Conservation (phyloP, 225 moss, liverwort and hornwort genomes). For the Takakia lepidozioides region DNA sequence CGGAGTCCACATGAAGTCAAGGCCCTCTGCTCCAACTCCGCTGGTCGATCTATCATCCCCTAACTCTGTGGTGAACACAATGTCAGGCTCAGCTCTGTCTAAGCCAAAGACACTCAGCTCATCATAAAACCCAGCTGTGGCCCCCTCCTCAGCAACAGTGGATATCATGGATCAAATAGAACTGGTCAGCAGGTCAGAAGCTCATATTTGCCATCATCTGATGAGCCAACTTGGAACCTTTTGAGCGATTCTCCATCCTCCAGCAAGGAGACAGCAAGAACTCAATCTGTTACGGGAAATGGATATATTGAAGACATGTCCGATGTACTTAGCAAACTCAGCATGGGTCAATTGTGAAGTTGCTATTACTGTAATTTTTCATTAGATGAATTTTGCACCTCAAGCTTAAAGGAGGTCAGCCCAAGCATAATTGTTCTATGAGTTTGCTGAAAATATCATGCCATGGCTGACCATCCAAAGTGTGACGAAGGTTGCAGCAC, state of each 20-base stretch:
- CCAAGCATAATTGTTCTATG: too few relatives aligned
- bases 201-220: slow-evolving; percentile 5
- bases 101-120: slow-evolving; percentile 33
- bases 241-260: slow-evolving; percentile 50
- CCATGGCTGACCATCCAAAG: too few relatives aligned
- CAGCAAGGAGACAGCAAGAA: slow-evolving; percentile 21
- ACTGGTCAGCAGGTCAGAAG: background rate
- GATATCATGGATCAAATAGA: slow-evolving; percentile 1
- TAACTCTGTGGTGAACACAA: slow-evolving; percentile 1
- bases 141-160: slow-evolving; percentile 10
- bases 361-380: too few relatives aligned
- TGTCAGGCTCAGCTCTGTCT: background rate
- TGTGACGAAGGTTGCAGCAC: too few relatives aligned
- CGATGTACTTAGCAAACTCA: slow-evolving; percentile 28
- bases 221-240: slow-evolving; percentile 47
- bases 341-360: slow-evolving; percentile 24
- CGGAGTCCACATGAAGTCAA: slow-evolving; percentile 8
- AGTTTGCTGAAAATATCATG: too few relatives aligned
- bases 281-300: slow-evolving; percentile 25
- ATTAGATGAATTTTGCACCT: too few relatives aligned
- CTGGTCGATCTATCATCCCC: slow-evolving; percentile 17
- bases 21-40: slow-evolving; percentile 5
- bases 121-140: slow-evolving; percentile 8
- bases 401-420: too few relatives aligned
- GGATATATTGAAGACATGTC: slow-evolving; percentile 27